These are phyloP conservation scores for Suillus variegatus DNA, from an alignment of 768 basidiomycete genomes.

Conservation along the genomic window DNA sequence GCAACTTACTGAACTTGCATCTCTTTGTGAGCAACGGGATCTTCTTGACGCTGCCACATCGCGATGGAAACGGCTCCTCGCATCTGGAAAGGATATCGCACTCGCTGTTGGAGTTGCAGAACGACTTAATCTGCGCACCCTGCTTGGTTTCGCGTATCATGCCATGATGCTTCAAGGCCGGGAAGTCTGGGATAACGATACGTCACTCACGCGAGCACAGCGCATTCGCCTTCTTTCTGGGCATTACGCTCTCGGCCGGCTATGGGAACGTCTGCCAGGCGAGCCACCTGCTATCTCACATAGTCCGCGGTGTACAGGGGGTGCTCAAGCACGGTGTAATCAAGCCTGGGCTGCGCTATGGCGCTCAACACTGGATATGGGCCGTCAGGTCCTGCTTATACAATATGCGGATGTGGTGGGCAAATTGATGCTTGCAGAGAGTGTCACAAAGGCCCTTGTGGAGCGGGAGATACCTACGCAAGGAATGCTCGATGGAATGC, in stretches of 20 bases:
- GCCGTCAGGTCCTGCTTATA: slow-evolving; percentile 39
- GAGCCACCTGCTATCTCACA: slow-evolving; percentile 46
- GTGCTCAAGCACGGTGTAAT: slow-evolving; percentile 42
- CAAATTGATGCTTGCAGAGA: slow-evolving; percentile 48
- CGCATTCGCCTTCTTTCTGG: slow-evolving; percentile 54
- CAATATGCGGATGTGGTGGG: slow-evolving; percentile 47
- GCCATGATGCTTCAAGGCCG: slow-evolving; percentile 53
- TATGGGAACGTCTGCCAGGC: slow-evolving; percentile 45
- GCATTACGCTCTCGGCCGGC: slow-evolving; percentile 47
- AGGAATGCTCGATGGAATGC: slow-evolving; percentile 44
- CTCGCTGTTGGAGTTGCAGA: slow-evolving; percentile 49
- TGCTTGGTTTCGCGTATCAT: slow-evolving; percentile 53
- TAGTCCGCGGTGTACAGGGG: slow-evolving; percentile 39
- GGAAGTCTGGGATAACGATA: slow-evolving; percentile 48
- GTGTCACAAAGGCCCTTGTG: slow-evolving; percentile 46
- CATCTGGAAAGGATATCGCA: slow-evolving; percentile 45
- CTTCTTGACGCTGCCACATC: slow-evolving; percentile 43
- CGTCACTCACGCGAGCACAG: slow-evolving; percentile 47
- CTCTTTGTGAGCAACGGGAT: slow-evolving; percentile 47
- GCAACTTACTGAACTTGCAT: slow-evolving; percentile 53
- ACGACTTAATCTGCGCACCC: slow-evolving; percentile 44
- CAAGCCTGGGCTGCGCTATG: slow-evolving; percentile 48
- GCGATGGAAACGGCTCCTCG: slow-evolving; percentile 51
- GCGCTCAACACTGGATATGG: slow-evolving; percentile 43
- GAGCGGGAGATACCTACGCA: slow-evolving; percentile 43